Base-by-base conservation (phyloP, 345 rosid genomes). In the Noccaea caerulescens region DNA sequence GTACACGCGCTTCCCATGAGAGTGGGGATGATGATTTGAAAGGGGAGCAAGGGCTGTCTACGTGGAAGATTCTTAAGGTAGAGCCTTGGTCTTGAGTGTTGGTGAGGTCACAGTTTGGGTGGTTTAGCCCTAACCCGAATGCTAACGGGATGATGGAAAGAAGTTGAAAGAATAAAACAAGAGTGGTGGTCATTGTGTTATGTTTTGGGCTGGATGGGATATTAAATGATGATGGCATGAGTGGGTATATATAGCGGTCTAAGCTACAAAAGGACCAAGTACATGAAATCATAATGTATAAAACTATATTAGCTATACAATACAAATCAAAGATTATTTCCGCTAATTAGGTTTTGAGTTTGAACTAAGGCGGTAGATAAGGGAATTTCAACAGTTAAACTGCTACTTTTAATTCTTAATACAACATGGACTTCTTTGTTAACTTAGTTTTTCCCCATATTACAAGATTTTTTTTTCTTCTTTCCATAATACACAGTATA, bases 41-140 rank as follows among this genome's bases (percentile, higher is more conserved):
- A 0, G 98, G 93, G 0, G 96, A 93, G 72, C 93, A 87, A 3
- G 90, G 93, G 63, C 98, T 90, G 82, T 75, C 84, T n/a, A 87
- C 76, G 55, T 93, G 96, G 72, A 87, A 86, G 58, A 93, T 86
- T 51, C 77, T 79, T 52, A 93, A 83, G 82, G 83, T 82, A 25
- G 90, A 83, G 71, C 82, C 85, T 16, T 77, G 79, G 82, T 83
- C 88, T 39, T 73, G 82, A 46, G 59, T 49, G 32, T 16, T 50
- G 75, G 70, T 33, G 8, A 70, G 76, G 72, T 76, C 67, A 65
- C 96, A 89, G 33, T 49, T 81, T 30, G 88, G 81, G 53, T 75
- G 79, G 86, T 78, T 71, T 33, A 71, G 69, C 27, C 77, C 82
- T 33, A 71, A 71, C 27, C 77, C 82, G 7, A 76, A 66, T 63